phyloP scores from a whole-genome alignment of 768 basidiomycete genomes.

The Rhizopogon salebrosus region DNA sequence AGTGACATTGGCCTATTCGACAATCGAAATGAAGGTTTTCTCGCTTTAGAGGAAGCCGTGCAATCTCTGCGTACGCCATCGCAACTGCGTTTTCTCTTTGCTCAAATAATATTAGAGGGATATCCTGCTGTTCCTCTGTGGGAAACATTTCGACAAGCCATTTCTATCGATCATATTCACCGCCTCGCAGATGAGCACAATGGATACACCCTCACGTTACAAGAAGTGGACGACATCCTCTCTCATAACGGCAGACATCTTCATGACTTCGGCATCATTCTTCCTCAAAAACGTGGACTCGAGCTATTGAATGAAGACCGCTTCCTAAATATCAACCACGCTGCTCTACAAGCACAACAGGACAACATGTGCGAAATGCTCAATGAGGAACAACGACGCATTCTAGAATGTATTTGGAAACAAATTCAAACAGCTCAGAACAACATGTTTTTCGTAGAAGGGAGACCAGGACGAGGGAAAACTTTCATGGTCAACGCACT shows the following conservation, averaged over 20 bases:
- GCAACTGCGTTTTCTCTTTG: slow-evolving; percentile 35
- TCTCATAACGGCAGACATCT: too few relatives aligned
- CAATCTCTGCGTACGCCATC: slow-evolving; percentile 24
- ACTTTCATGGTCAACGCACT: slow-evolving; percentile 32
- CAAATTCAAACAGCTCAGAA: too few relatives aligned
- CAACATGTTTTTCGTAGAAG: slow-evolving; percentile 26
- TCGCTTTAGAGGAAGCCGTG: slow-evolving; percentile 32
- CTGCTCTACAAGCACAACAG: too few relatives aligned
- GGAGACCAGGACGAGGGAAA: slow-evolving; percentile 38
- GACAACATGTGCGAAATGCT: too few relatives aligned
- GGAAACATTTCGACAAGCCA: slow-evolving; percentile 19
- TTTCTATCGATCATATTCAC: slow-evolving; percentile 13
- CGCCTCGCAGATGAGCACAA: slow-evolving; percentile 1
- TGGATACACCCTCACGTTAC: too few relatives aligned
- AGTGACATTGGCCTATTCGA: slow-evolving; percentile 17
- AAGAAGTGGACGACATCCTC: too few relatives aligned
- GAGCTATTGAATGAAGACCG: too few relatives aligned
- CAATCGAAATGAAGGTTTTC: slow-evolving; percentile 19
- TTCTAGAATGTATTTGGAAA: too few relatives aligned
- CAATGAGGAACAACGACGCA: slow-evolving; percentile 5
- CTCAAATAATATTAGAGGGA: slow-evolving; percentile 32
- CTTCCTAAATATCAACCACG: too few relatives aligned
- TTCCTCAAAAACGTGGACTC: too few relatives aligned
- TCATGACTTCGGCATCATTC: too few relatives aligned
- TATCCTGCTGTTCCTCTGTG: slow-evolving; percentile 23